Percentiles rank a stretch among this genome's conserved stretches.
Evolutionary conservation across 257 asterid genomes (phyloP).

Genomic region (Knoxia roxburghii): DNA sequence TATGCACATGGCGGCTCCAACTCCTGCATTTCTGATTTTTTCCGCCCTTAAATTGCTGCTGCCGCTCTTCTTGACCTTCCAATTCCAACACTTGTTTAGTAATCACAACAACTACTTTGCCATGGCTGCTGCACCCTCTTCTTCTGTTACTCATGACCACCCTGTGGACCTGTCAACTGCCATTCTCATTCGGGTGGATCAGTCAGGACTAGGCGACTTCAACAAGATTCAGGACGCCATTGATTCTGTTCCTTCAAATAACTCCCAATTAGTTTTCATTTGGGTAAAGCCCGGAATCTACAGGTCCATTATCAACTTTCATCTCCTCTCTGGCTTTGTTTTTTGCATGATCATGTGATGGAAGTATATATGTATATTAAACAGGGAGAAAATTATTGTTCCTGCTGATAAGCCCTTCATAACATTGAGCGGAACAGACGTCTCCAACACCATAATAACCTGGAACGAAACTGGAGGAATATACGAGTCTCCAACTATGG

Average conservation of each 20-base stretch:
- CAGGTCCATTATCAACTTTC: conserved; percentile 22
- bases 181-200: conserved; percentile 38
- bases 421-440: conserved; percentile 39
- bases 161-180: conserved; percentile 31
- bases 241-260: conserved; percentile 39
- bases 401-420: conserved; percentile 45
- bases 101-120: not conserved
- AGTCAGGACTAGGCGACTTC: conserved; percentile 40
- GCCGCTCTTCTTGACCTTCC: too few species aligned
- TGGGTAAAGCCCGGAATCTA: conserved; percentile 46
- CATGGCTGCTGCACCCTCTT: conserved; percentile 26
- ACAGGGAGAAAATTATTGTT: conserved; percentile 41
- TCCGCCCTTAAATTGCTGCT: conserved; percentile 8
- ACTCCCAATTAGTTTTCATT: conserved; percentile 30
- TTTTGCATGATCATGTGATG: too few species aligned
- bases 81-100: conserved; percentile 2
- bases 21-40: conserved; percentile 12
- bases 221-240: conserved; percentile 44
- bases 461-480: conserved; percentile 40
- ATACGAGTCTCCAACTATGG: conserved; percentile 33
- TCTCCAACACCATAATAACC: conserved; percentile 30
- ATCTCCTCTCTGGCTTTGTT: too few species aligned
- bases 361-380: not conserved
- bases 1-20: conserved; percentile 30
- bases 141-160: conserved; percentile 1